phyloP scores from a whole-genome alignment of 169 alveolate genomes.

The Eimeria falciformis region DNA sequence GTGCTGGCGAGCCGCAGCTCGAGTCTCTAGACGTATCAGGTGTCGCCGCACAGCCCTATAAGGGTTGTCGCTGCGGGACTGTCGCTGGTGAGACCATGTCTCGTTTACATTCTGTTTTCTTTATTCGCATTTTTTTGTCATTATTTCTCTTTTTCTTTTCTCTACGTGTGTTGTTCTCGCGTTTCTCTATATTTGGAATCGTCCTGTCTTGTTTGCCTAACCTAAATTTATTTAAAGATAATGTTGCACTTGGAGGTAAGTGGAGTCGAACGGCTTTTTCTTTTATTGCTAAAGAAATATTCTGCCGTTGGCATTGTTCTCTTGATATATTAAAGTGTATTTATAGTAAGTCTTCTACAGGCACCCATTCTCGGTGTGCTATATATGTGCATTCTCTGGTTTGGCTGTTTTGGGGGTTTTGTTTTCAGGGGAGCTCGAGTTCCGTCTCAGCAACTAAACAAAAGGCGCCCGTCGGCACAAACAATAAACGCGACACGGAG shows the following conservation, averaged over 20 bases:
- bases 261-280: no score
- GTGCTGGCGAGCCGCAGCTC: conserved; percentile 65
- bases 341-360: no score
- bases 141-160: background rate
- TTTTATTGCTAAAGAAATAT: background rate
- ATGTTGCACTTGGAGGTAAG: no score
- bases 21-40: conserved; percentile 68
- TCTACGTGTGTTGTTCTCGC: no score
- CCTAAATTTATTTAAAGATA: no score
- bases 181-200: no score
- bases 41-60: conserved; percentile 61
- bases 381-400: no score
- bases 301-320: background rate
- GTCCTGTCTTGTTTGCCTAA: no score
- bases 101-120: background rate
- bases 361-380: no score
- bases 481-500: background rate
- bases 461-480: no score
- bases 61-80: conserved; percentile 72
- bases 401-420: background rate
- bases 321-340: background rate
- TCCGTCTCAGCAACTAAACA: conserved; percentile 6
- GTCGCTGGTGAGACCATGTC: conserved; percentile 41
- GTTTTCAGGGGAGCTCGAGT: conserved; percentile 21
- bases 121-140: background rate